These are phyloP conservation scores for Epichloe sibirici DNA, from an alignment of 2,329 filamentous ascomycete species.

Conservation along the genomic window DNA sequence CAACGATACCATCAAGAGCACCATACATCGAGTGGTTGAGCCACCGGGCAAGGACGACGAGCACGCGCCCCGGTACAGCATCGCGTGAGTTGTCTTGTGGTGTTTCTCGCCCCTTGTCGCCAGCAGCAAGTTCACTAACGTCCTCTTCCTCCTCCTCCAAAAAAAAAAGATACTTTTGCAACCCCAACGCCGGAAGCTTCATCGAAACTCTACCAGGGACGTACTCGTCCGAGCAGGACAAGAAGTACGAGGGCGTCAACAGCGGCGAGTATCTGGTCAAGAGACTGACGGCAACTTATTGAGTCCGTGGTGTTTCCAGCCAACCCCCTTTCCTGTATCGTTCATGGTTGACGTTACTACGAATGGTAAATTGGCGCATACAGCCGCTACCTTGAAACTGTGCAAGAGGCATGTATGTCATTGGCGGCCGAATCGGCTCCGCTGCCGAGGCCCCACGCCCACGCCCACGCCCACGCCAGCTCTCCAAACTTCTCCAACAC, in stretches of 20 bases:
- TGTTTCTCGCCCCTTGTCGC: neutral
- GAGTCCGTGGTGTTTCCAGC: neutral
- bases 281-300: constrained; percentile 66
- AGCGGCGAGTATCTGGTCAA: constrained; percentile 72
- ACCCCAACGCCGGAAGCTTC: constrained; percentile 62
- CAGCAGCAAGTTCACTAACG: neutral
- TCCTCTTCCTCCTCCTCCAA: no score
- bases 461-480: neutral
- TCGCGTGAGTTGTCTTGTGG: constrained; percentile 48
- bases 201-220: constrained; percentile 79
- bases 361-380: no score
- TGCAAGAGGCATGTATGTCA: no score
- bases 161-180: constrained; percentile 62
- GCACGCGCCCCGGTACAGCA: constrained; percentile 71
- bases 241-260: constrained; percentile 69
- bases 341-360: no score
- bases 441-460: neutral
- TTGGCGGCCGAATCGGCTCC: neutral
- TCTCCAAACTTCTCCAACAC: neutral
- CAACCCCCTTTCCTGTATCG: no score
- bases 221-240: constrained; percentile 48
- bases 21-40: constrained; percentile 80
- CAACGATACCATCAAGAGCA: constrained; percentile 84
- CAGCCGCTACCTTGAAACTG: no score
- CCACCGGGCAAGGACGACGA: constrained; percentile 49